phyloP scores from a whole-genome alignment of 1,284 basidiomycete genomes.

The Phellopilus nigrolimitatus region DNA sequence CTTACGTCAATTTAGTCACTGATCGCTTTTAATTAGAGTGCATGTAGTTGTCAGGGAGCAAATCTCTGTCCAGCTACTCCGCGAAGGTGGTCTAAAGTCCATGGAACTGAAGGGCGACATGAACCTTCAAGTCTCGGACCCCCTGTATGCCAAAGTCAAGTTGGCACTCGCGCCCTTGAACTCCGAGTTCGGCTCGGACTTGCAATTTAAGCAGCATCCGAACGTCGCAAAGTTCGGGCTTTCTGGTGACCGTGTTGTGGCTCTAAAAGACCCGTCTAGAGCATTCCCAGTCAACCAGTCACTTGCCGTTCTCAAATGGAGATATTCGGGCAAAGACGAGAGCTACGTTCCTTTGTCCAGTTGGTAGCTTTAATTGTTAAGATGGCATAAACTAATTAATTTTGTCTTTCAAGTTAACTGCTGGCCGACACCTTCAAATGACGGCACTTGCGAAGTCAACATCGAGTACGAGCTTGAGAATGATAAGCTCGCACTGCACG shows the following conservation, averaged over 20 bases:
- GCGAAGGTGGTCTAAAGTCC: conserved; percentile 87
- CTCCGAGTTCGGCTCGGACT: conserved; percentile 54
- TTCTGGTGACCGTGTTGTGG: conserved; percentile 66
- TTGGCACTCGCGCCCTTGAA: conserved; percentile 61
- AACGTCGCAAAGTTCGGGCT: conserved; percentile 86
- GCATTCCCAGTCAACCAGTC: conserved; percentile 87
- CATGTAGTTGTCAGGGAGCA: conserved; percentile 86
- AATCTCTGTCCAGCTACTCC: conserved; percentile 74
- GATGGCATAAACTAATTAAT: not conserved
- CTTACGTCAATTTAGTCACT: conserved; percentile 3
- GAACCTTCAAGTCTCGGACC: conserved; percentile 84
- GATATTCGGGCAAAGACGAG: conserved; percentile 89
- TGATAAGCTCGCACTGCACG: conserved; percentile 72
- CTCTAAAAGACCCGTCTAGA: conserved; percentile 79
- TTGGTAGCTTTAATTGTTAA: conserved; percentile 38
- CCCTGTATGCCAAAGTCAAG: conserved; percentile 71
- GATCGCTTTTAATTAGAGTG: conserved; percentile 46
- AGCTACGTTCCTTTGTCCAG: conserved; percentile 86
- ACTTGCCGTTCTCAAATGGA: conserved; percentile 90
- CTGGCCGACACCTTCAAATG: conserved; percentile 91
- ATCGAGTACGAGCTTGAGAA: conserved; percentile 97
- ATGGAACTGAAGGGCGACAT: conserved; percentile 94
- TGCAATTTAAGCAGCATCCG: conserved; percentile 97
- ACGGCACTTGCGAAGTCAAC: conserved; percentile 88
- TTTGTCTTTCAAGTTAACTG: conserved; percentile 77